Evolutionary conservation across 2,329 filamentous ascomycete species (phyloP).

Genomic region (Neospermospora avenae): DNA sequence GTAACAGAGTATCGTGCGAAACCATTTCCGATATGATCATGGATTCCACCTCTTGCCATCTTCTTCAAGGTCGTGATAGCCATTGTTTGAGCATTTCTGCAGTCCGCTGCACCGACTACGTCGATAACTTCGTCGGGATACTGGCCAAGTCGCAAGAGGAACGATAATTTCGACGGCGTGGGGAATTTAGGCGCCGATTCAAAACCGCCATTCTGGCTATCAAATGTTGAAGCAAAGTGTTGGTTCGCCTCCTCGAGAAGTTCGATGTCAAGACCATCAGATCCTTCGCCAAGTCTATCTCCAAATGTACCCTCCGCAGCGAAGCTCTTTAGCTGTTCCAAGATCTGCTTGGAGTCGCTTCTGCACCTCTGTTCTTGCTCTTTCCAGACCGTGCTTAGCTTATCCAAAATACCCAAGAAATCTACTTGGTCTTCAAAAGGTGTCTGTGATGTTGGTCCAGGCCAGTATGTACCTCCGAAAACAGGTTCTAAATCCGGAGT

Average conservation of each 20-base stretch:
- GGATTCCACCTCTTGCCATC: slow-evolving; percentile 70
- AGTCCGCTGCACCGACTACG: slow-evolving; percentile 82
- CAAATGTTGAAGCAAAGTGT: slow-evolving; percentile 78
- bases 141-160: slow-evolving; percentile 70
- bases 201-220: slow-evolving; percentile 77
- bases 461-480: slow-evolving; percentile 96
- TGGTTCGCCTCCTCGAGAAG: slow-evolving; percentile 85
- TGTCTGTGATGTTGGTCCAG: slow-evolving; percentile 44
- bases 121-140: slow-evolving; percentile 73
- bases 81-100: slow-evolving; percentile 71
- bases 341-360: slow-evolving; percentile 78
- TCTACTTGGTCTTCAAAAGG: slow-evolving; percentile 59
- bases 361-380: slow-evolving; percentile 81
- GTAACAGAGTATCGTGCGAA: slow-evolving; percentile 88
- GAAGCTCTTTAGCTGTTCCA: slow-evolving; percentile 78
- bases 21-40: slow-evolving; percentile 74
- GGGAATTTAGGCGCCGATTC: slow-evolving; percentile 80
- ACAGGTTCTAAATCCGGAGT: slow-evolving; percentile 91
- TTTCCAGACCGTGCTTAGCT: slow-evolving; percentile 72
- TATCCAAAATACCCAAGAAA: slow-evolving; percentile 79
- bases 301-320: slow-evolving; percentile 79
- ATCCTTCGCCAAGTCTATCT: slow-evolving; percentile 38
- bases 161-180: slow-evolving; percentile 79
- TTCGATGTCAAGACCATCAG: slow-evolving; percentile 80
- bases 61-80: slow-evolving; percentile 74